Conservation (phyloP, 2,329 filamentous ascomycete genomes). For the Hymenoscyphus scutula region DNA sequence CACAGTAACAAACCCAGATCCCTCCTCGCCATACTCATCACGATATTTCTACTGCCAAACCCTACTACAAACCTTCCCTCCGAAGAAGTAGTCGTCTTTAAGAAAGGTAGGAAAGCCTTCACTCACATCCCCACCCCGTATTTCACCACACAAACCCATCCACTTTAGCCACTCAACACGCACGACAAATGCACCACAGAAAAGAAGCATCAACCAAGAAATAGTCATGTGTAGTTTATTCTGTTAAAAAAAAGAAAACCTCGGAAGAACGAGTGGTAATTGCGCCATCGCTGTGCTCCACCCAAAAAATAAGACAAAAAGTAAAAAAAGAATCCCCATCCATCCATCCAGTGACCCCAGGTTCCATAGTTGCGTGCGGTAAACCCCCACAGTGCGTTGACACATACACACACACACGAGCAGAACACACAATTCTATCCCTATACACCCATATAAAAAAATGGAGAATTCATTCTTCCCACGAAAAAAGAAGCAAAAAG, state of each 20-base stretch:
- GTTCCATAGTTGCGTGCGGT: not conserved
- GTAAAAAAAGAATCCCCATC: not conserved
- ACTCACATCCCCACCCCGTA: too few relatives aligned
- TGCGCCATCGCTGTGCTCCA: conserved; percentile 33
- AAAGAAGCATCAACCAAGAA: not conserved
- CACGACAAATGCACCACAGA: too few relatives aligned
- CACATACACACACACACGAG: not conserved
- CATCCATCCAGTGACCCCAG: conserved; percentile 8
- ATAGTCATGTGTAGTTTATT: not conserved
- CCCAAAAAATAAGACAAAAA: conserved; percentile 1
- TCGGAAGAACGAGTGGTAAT: conserved; percentile 28
- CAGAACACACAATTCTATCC: conserved; percentile 10
- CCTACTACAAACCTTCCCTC: too few relatives aligned
- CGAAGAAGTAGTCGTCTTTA: too few relatives aligned
- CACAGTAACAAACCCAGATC: too few relatives aligned
- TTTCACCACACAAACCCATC: too few relatives aligned
- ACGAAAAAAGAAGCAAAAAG: not conserved
- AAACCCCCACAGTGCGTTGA: not conserved
- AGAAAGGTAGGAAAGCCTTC: too few relatives aligned
- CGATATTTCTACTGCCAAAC: too few relatives aligned
- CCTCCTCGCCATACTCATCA: too few relatives aligned
- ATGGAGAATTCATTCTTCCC: not conserved
- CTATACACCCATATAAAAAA: conserved; percentile 22
- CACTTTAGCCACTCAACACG: too few relatives aligned
- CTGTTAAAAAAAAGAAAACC: conserved; percentile 11